Evolutionary conservation across 306 rosid genomes (phyloP), one percentile per base, ranked within the genome.

Genomic region (Benincasa hispida): DNA sequence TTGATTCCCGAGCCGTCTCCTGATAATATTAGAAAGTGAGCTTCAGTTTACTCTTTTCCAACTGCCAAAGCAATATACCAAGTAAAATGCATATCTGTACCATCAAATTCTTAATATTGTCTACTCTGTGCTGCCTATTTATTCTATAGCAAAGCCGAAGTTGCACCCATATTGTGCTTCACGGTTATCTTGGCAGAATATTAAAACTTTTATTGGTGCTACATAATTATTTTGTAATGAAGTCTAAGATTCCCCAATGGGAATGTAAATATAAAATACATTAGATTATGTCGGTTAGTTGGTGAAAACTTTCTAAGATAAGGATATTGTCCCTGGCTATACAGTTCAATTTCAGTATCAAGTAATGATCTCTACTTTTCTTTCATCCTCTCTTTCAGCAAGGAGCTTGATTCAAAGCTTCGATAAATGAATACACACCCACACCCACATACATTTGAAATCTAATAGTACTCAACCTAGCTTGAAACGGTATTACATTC

Each of bases 1-100:
- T 82, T 94, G 78, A 81, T 94, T 89, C 99, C 98, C 8, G 97
- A 89, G 85, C 98, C 98, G 30, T 84, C 97, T 76, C 92, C 92
- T 37, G 77, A 69, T 47, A 94, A 94, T 77, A 53, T 92, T 75
- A 87, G 80, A 86, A 90, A 89, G 98, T 90, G 59, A 62, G 57
- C 24, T 42, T 56, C 67, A 35, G 48, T 53, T 34, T 55, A 32
- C 59, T n/a, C 25, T 58, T 42, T 27, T 76, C 32, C 67, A 27
- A 18, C 42, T 58, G 45, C 11, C 27, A 41, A 22, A 18, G 72
- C 76, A 28, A 69, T n/a, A 30, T 47, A 32, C 25, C 37, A 14
- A 14, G 58, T 34, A 72, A 72, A 9, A 48, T 25, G 27, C 14
- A 72, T 9, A 45, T 35, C 39, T 51, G 56, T 14, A 72, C 75